phyloP scores from a whole-genome alignment of 78 protist genomes.

The Diacronema lutheri region DNA sequence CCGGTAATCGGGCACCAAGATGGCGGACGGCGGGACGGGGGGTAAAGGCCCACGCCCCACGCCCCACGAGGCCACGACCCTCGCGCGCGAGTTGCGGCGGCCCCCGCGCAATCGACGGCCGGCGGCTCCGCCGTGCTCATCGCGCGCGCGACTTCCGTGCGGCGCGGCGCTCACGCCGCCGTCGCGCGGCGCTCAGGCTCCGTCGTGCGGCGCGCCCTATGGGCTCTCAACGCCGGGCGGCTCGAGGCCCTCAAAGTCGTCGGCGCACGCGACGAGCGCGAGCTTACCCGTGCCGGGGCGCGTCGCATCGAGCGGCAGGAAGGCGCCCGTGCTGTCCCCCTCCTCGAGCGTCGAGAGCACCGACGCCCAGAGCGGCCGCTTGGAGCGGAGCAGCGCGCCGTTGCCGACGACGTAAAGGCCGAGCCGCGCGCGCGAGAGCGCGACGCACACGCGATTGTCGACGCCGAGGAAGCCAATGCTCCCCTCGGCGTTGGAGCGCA shows the following conservation, averaged over 20 bases:
- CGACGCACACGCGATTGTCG: slow-evolving; percentile 54
- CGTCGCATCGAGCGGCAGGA: neutral
- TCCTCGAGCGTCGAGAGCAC: neutral
- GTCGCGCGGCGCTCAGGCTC: too few species aligned
- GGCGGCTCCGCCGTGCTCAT: too few species aligned
- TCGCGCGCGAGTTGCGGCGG: too few species aligned
- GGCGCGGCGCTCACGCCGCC: too few species aligned
- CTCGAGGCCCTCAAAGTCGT: neutral
- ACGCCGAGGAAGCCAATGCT: slow-evolving; percentile 44
- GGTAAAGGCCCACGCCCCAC: too few species aligned
- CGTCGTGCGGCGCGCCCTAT: too few species aligned
- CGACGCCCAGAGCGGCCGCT: neutral
- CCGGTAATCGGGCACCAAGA: too few species aligned
- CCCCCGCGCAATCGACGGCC: too few species aligned
- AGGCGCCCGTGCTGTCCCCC: neutral
- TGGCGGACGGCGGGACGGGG: too few species aligned
- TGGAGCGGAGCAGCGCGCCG: neutral
- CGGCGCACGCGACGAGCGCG: neutral
- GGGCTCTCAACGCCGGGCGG: too few species aligned
- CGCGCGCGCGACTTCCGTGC: too few species aligned
- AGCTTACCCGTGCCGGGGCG: neutral
- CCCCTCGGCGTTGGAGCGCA: slow-evolving; percentile 50
- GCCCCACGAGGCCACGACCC: too few species aligned
- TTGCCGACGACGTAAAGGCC: slow-evolving; percentile 51
- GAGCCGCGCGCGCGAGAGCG: slow-evolving; percentile 60